Evolutionary conservation across 2,329 filamentous ascomycete species (phyloP), one percentile per base, ranked within the genome.

Genomic region (Dichotomopilus funicola): DNA sequence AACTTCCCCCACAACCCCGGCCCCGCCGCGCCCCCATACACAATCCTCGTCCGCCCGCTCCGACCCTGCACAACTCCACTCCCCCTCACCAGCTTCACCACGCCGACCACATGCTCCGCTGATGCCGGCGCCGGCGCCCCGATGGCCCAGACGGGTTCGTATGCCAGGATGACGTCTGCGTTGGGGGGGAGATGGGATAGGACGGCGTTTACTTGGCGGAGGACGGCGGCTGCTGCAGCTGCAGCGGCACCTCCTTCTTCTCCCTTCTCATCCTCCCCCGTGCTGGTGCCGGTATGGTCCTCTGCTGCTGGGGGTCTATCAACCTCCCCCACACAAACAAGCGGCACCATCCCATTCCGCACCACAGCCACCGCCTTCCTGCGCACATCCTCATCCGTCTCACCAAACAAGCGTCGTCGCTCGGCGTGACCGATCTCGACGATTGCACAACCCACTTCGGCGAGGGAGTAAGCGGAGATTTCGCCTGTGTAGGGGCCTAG

Each of bases 61-160:
- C 85, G 74, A 19, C 66, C 66, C 56, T 71, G 70, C 6, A 83
- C 72, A 52, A 79, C 73, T 33, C 81, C 77, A 9, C 81, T 69
- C 5, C 65, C 65, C 53, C 85, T 77, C 49, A 91, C 76, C 13
- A 81, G 81, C 63, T 78, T 78, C 12, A 87, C 84, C 1, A 94
- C 88, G 40, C 76, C 79, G 4, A 86, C 78, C 0, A 95, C 87
- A 66, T 95, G 86, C 59, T 85, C 83, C 13, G 85, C 80, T 6
- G 78, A 78, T 0, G 89, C 89, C 2, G 89, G 89, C 64, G 85
- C 75, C 1, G 79, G 74, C 8, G 88, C 85, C 0, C 89, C 89
- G 69, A 94, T 95, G 0, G 89, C 89, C 89, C 89, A 95, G 1
- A 94, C 88, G 6, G 89, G 89, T 73, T 95, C 89, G 66, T 95